Conservation (phyloP, 441 rosid genomes). For the Bruguiera hainesii region DNA sequence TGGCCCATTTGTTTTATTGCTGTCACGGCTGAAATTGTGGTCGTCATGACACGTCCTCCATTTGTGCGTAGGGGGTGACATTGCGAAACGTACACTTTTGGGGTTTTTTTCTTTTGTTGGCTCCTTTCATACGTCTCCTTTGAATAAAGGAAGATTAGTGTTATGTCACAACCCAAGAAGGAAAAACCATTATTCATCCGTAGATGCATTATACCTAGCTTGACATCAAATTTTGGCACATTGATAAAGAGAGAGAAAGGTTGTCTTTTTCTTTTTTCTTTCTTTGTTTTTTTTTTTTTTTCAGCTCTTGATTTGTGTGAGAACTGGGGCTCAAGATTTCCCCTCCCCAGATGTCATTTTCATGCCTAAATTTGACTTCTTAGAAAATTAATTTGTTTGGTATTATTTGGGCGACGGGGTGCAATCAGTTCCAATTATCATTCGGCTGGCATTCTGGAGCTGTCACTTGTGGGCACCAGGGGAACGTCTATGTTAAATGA, state of each 20-base stretch:
- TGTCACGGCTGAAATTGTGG: neutral
- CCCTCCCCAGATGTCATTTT: constrained; percentile 3
- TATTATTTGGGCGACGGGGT: neutral
- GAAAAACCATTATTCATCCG: constrained; percentile 1
- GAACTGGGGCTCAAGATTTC: constrained; percentile 1
- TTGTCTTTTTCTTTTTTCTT: too few species aligned
- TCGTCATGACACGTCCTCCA: neutral
- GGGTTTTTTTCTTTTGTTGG: neutral
- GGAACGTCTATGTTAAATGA: too few species aligned
- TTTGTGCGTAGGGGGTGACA: neutral
- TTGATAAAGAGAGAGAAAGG: neutral
- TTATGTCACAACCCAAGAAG: constrained; percentile 5
- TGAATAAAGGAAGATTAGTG: neutral
- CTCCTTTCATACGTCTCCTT: constrained; percentile 3
- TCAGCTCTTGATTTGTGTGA: too few species aligned
- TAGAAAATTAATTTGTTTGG: neutral
- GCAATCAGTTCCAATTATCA: too few species aligned
- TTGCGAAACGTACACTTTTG: neutral
- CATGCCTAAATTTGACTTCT: neutral
- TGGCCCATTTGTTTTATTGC: neutral
- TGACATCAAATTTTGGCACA: constrained; percentile 9
- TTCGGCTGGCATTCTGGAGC: neutral
- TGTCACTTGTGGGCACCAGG: neutral
- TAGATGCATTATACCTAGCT: neutral
- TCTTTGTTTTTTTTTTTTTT: too few species aligned